A percentile compares a stretch with the other conserved stretches of the same genome.
phyloP scores from a whole-genome alignment of 75 land plant species.

The Picea glauca region DNA sequence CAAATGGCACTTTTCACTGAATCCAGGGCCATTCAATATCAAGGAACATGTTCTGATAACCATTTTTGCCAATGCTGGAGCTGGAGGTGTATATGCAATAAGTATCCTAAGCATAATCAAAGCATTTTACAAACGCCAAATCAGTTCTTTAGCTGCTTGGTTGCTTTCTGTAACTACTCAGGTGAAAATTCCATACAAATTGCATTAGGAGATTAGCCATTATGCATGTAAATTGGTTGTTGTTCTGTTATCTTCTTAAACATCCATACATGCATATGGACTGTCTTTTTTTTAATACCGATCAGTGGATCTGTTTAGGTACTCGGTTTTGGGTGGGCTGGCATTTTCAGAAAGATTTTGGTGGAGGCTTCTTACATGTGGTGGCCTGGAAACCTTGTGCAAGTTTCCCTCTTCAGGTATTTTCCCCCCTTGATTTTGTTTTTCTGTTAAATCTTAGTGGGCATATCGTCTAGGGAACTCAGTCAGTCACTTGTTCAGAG shows the following conservation, averaged over 20 bases:
- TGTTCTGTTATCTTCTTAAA: background rate
- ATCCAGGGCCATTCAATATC: constrained; percentile 86
- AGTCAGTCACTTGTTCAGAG: background rate
- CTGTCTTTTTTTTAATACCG: background rate
- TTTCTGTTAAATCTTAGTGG: background rate
- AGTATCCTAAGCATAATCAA: constrained; percentile 59
- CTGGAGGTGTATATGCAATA: constrained; percentile 54
- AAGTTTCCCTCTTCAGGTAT: constrained; percentile 82
- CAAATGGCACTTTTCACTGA: constrained; percentile 51
- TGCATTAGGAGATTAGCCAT: background rate
- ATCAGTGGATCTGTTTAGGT: constrained; percentile 23
- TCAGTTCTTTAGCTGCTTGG: constrained; percentile 48
- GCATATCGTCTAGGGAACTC: background rate
- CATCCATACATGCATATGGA: background rate
- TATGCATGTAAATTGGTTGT: background rate
- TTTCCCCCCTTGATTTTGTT: background rate
- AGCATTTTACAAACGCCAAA: constrained; percentile 62
- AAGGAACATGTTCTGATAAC: constrained; percentile 92
- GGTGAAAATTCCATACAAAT: constrained; percentile 9
- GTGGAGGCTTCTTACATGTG: constrained; percentile 83
- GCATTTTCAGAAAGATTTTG: constrained; percentile 57
- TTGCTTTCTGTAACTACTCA: constrained; percentile 69
- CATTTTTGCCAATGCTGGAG: constrained; percentile 75
- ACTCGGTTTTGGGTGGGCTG: constrained; percentile 93
- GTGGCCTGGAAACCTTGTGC: constrained; percentile 75